Evolutionary conservation across 2,329 filamentous ascomycete genomes (phyloP).

Genomic region (Colletotrichum sojae): DNA sequence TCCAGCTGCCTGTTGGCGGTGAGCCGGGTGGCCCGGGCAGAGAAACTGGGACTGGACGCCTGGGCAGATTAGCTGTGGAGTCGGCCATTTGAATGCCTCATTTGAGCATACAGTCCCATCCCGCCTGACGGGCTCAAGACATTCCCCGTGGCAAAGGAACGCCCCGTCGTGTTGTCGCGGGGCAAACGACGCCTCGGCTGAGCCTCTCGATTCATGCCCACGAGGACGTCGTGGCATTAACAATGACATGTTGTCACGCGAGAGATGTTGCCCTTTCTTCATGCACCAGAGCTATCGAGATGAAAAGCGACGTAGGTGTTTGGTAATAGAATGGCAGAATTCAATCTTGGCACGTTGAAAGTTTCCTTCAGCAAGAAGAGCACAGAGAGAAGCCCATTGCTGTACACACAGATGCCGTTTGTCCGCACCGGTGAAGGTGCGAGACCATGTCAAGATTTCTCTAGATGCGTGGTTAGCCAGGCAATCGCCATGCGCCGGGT

Average conservation of each 20-base stretch:
- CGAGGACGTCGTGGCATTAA: background rate
- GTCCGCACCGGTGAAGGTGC: slow-evolving; percentile 7
- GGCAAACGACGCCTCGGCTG: background rate
- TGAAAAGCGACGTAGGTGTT: slow-evolving; percentile 61
- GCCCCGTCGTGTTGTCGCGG: background rate
- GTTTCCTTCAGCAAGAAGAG: slow-evolving; percentile 70
- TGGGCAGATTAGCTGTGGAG: slow-evolving; percentile 21
- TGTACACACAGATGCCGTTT: slow-evolving; percentile 73
- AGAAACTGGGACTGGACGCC: background rate
- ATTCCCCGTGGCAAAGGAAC: background rate
- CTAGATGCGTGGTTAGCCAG: background rate
- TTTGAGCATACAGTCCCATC: slow-evolving; percentile 12
- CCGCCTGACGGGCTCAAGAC: background rate
- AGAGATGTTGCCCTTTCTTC: slow-evolving; percentile 66
- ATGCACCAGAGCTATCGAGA: slow-evolving; percentile 61
- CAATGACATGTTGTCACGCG: background rate
- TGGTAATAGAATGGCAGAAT: slow-evolving; percentile 68
- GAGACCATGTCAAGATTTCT: background rate
- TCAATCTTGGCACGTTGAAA: slow-evolving; percentile 69
- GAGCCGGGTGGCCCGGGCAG: slow-evolving; percentile 30
- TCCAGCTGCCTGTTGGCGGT: slow-evolving; percentile 24
- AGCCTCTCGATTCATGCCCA: background rate
- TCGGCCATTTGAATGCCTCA: background rate
- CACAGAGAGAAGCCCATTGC: slow-evolving; percentile 65
- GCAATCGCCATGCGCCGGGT: background rate